Evolutionary conservation across 139 green algal species (phyloP).

Genomic region (Parachlorella kessleri): DNA sequence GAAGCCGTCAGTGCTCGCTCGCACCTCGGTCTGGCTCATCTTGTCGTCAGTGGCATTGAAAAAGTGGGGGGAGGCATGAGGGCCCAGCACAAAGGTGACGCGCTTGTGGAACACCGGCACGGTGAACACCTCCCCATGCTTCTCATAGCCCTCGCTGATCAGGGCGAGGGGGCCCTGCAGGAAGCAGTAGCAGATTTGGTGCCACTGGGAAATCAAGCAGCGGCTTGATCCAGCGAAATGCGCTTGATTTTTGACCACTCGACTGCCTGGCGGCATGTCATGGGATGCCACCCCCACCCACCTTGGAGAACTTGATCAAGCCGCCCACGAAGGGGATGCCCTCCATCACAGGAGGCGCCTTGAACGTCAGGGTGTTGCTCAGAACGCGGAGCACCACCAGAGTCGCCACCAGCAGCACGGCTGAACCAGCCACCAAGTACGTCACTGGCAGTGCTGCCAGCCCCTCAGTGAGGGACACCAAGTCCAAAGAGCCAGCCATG

Average conservation of each 20-base stretch:
- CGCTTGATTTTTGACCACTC: no score
- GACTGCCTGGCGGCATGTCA: no score
- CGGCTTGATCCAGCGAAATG: no score
- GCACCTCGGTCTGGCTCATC: slow-evolving; percentile 90
- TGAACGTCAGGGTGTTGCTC: slow-evolving; percentile 37
- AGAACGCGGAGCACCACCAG: slow-evolving; percentile 44
- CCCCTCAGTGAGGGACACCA: background rate
- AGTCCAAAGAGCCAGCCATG: background rate
- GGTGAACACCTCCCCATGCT: slow-evolving; percentile 93
- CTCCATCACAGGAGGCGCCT: slow-evolving; percentile 80
- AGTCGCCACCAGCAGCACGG: slow-evolving; percentile 31
- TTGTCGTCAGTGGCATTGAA: slow-evolving; percentile 95
- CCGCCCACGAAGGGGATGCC: slow-evolving; percentile 93
- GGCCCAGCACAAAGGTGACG: slow-evolving; percentile 97
- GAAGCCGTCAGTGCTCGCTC: no score
- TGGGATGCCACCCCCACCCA: slow-evolving; percentile 42
- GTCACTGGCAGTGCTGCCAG: slow-evolving; percentile 26
- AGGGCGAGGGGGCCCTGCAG: slow-evolving; percentile 83
- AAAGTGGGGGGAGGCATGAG: slow-evolving; percentile 89
- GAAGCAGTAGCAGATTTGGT: no score
- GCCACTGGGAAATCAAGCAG: no score
- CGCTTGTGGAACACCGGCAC: slow-evolving; percentile 95
- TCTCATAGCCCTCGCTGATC: slow-evolving; percentile 80
- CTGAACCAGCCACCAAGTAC: slow-evolving; percentile 3
- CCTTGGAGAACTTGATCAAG: slow-evolving; percentile 90